Conservation (phyloP, 305 asterid genomes). For the Euphrasia arctica region DNA sequence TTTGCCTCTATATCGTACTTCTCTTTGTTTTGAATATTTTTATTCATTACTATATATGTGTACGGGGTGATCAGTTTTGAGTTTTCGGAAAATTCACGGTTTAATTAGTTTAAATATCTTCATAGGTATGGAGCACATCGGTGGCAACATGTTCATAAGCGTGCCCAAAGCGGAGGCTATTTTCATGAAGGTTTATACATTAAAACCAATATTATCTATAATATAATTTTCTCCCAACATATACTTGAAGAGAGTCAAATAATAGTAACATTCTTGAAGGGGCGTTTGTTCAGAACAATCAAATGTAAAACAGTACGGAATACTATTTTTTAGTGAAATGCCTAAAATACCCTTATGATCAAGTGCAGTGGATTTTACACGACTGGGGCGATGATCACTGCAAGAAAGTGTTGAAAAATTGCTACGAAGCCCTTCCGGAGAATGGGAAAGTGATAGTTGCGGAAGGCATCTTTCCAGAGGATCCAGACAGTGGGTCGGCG, state of each 20-base stretch:
- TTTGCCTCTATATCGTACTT: too few species aligned
- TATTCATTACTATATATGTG: too few species aligned
- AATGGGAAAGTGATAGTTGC: constrained; percentile 57
- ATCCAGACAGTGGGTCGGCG: not conserved
- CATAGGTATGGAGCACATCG: not conserved
- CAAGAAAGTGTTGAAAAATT: constrained; percentile 58
- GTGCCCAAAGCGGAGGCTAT: not conserved
- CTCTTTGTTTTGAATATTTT: too few species aligned
- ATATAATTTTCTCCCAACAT: too few species aligned
- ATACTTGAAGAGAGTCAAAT: too few species aligned
- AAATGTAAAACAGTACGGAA: too few species aligned
- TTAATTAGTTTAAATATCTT: not conserved
- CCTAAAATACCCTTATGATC: not conserved
- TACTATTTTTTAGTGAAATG: not conserved
- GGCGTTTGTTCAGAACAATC: too few species aligned
- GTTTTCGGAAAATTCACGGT: too few species aligned
- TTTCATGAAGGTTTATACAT: not conserved
- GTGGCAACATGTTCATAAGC: not conserved
- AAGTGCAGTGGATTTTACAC: constrained; percentile 68
- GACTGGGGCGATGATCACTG: constrained; percentile 81
- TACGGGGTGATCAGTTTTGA: too few species aligned
- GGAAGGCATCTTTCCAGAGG: not conserved
- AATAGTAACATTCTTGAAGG: too few species aligned
- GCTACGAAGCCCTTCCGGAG: constrained; percentile 60
- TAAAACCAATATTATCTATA: too few species aligned